phyloP scores from a whole-genome alignment of 768 basidiomycete genomes.

The Trametes punicea region DNA sequence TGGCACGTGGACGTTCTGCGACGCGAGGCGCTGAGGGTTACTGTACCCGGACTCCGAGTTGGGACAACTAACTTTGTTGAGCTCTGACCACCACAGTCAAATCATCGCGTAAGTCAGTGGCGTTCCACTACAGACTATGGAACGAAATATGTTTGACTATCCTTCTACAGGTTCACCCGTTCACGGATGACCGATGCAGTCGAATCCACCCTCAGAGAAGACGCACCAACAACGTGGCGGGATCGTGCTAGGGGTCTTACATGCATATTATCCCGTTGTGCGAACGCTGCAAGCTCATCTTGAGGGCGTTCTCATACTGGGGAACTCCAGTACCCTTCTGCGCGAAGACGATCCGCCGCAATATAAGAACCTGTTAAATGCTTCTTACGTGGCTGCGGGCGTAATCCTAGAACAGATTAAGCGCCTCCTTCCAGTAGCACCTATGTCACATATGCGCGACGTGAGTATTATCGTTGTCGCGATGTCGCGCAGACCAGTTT shows the following conservation, averaged over 20 bases:
- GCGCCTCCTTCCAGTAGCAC: conserved; percentile 28
- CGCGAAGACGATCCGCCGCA: conserved; percentile 11
- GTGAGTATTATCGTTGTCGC: conserved; percentile 33
- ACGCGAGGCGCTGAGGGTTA: neutral
- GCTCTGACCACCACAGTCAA: too few relatives aligned
- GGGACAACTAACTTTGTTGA: too few relatives aligned
- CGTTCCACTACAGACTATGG: neutral
- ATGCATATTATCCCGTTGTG: conserved; percentile 22
- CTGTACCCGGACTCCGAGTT: neutral
- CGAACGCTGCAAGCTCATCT: conserved; percentile 18
- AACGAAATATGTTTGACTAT: neutral
- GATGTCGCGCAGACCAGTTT: neutral
- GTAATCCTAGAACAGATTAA: neutral
- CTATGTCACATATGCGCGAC: conserved; percentile 52
- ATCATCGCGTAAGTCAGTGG: too few relatives aligned
- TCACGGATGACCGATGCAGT: neutral
- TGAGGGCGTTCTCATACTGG: neutral
- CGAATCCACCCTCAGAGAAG: neutral
- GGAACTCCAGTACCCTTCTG: neutral
- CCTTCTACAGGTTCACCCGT: neutral
- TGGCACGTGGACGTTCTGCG: conserved; percentile 5
- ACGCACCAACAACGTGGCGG: neutral
- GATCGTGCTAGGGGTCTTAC: conserved; percentile 10
- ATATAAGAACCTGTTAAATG: conserved; percentile 36
- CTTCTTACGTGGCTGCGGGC: conserved; percentile 43